A percentile compares a stretch with the other conserved stretches of the same genome.
phyloP scores from a whole-genome alignment of 2,329 filamentous ascomycete genomes.

The Sordariomycetes sp. region DNA sequence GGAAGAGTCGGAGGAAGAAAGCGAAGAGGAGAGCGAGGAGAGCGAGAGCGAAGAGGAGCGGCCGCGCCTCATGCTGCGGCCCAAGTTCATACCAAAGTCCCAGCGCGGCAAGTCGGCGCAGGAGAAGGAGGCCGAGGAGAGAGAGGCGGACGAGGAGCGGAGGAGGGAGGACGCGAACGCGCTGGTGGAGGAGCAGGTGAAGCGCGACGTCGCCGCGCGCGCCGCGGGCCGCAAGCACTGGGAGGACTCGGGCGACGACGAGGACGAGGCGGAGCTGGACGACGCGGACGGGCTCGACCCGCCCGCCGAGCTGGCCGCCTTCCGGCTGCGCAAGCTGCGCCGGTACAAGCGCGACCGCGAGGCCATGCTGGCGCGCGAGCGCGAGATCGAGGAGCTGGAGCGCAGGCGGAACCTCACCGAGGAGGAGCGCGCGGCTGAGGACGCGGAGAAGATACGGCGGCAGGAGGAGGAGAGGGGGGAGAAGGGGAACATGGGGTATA shows the following conservation, averaged over 20 bases:
- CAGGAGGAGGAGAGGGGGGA: conserved; percentile 57
- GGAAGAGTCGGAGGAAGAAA: conserved; percentile 28
- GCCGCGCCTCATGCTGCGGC: conserved; percentile 48
- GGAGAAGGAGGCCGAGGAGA: conserved; percentile 16
- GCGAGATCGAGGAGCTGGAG: conserved; percentile 81
- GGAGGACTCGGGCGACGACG: conserved; percentile 62
- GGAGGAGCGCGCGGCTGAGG: conserved; percentile 78
- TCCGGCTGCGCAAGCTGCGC: conserved; percentile 86
- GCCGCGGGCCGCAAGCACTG: conserved; percentile 73
- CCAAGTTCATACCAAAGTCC: conserved; percentile 52
- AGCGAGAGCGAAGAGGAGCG: conserved; percentile 42
- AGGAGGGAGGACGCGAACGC: conserved; percentile 64
- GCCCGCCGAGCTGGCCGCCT: conserved; percentile 80
- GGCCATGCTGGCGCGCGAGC: conserved; percentile 73
- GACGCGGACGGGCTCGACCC: conserved; percentile 82
- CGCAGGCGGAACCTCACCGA: conserved; percentile 75
- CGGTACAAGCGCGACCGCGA: conserved; percentile 81
- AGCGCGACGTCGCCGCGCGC: conserved; percentile 66
- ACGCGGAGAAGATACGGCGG: conserved; percentile 62
- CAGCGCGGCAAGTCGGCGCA: conserved; percentile 26
- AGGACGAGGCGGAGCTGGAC: conserved; percentile 66
- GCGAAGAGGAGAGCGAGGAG: conserved; percentile 28
- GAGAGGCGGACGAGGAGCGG: conserved; percentile 42
- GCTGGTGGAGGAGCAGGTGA: conserved; percentile 80
- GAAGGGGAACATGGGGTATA: conserved; percentile 75